These are phyloP conservation scores for Chlorella sp. DNA, from an alignment of 139 green algal genomes.

Conservation along the genomic window DNA sequence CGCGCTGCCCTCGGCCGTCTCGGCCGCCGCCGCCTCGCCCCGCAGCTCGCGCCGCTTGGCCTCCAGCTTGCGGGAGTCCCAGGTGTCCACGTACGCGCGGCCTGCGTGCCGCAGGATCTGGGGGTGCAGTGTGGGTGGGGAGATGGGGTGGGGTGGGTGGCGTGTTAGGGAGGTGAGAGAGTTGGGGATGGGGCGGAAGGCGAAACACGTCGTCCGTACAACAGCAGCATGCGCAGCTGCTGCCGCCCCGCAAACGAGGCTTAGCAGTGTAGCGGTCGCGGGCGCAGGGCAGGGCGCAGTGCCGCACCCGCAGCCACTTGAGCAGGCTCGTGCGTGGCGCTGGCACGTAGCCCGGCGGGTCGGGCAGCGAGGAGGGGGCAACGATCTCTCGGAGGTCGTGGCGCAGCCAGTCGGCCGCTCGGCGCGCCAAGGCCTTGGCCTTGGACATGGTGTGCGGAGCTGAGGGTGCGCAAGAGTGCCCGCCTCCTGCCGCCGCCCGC, in stretches of 20 bases:
- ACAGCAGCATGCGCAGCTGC: not conserved
- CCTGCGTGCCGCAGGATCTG: not conserved
- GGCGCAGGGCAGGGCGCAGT: not conserved
- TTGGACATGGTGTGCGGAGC: too few species aligned
- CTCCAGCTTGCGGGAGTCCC: conserved; percentile 23
- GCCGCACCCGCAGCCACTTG: not conserved
- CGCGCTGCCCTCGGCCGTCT: not conserved
- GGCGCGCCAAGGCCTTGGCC: conserved; percentile 8
- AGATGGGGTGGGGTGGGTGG: too few species aligned
- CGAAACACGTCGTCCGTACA: too few species aligned
- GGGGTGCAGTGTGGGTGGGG: too few species aligned
- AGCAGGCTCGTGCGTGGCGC: not conserved
- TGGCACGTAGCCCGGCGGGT: conserved; percentile 40
- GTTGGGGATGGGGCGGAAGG: too few species aligned
- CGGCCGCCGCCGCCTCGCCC: not conserved
- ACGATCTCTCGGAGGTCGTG: conserved; percentile 50
- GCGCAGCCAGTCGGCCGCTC: conserved; percentile 13
- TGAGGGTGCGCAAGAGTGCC: too few species aligned
- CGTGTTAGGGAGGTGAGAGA: too few species aligned
- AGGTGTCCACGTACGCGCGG: conserved; percentile 37
- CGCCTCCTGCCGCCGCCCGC: too few species aligned
- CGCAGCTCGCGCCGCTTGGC: not conserved
- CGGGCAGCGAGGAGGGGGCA: conserved; percentile 37
- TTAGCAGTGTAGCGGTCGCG: not conserved
- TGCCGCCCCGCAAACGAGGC: not conserved